A percentile compares a stretch with the other conserved stretches of the same genome.
phyloP scores from a whole-genome alignment of 1,284 basidiomycete genomes.

The Rhodotorula glutinis region DNA sequence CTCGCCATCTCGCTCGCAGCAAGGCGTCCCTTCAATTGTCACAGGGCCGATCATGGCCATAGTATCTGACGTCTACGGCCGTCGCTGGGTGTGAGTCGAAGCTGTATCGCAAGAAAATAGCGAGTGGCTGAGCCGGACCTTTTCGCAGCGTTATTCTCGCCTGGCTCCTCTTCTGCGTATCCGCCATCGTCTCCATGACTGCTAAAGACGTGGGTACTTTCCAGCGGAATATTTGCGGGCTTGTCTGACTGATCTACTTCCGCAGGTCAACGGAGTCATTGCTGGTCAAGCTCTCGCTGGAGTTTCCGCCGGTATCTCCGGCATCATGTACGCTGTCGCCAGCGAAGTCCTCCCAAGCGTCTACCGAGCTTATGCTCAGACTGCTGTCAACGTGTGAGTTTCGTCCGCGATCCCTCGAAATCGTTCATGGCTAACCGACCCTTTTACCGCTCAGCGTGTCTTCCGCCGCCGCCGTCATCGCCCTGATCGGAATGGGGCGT shows the following conservation, averaged over 20 bases:
- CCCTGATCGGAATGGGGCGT: constrained; percentile 13
- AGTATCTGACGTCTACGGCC: constrained; percentile 21
- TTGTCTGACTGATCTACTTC: no score
- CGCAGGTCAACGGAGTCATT: constrained; percentile 11
- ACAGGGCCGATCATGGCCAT: constrained; percentile 24
- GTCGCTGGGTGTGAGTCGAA: constrained; percentile 8
- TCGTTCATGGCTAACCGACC: not conserved
- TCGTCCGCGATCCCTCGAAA: no score
- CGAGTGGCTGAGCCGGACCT: not conserved
- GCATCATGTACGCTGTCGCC: constrained; percentile 21
- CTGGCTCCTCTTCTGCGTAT: constrained; percentile 18
- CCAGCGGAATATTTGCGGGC: no score
- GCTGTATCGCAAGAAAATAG: not conserved
- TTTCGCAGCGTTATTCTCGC: constrained; percentile 4
- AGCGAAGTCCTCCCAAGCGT: constrained; percentile 12
- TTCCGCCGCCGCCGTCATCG: constrained; percentile 7
- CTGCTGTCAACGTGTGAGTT: constrained; percentile 13
- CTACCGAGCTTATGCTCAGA: constrained; percentile 16
- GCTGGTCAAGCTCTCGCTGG: constrained; percentile 12
- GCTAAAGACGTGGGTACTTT: not conserved
- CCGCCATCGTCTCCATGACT: constrained; percentile 23
- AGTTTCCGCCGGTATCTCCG: constrained; percentile 14
- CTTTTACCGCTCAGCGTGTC: not conserved
- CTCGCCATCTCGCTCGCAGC: not conserved
- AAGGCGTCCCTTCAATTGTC: constrained; percentile 17